Conservation (phyloP, 805 yeast genomes). For the Saccharomycopsis microspora region DNA sequence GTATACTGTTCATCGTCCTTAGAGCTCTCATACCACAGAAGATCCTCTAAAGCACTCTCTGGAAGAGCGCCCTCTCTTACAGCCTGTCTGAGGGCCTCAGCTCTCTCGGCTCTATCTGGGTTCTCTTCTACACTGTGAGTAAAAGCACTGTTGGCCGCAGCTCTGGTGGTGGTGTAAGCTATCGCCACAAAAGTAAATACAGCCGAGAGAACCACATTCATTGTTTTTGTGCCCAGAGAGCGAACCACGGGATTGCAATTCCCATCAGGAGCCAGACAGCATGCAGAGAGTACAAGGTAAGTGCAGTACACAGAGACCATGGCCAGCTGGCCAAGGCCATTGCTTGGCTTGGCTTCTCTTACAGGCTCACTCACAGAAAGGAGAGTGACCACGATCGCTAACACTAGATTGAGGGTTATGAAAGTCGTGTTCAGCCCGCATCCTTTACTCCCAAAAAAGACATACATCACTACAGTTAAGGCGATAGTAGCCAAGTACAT, state of each 20-base stretch:
- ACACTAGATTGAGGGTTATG: conserved; percentile 60
- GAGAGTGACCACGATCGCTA: conserved; percentile 52
- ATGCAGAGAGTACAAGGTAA: conserved; percentile 82
- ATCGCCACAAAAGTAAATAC: conserved; percentile 88
- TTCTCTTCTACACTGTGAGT: conserved; percentile 24
- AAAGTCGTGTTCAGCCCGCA: conserved; percentile 89
- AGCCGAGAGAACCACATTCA: conserved; percentile 82
- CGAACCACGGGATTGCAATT: conserved; percentile 88
- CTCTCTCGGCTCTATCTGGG: conserved; percentile 45
- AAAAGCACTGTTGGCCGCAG: conserved; percentile 75
- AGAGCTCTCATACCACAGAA: conserved; percentile 41
- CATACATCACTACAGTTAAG: conserved; percentile 70
- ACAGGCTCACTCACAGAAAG: conserved; percentile 72
- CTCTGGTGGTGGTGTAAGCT: conserved; percentile 94
- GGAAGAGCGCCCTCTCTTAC: conserved; percentile 96
- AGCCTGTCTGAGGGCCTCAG: conserved; percentile 85
- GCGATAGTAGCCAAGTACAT: conserved; percentile 72
- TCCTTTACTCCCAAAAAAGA: conserved; percentile 68
- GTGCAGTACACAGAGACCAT: conserved; percentile 94
- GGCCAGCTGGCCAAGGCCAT: conserved; percentile 93
- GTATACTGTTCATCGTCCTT: conserved; percentile 39
- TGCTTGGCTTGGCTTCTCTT: conserved; percentile 88
- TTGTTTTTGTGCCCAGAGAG: conserved; percentile 81
- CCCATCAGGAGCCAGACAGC: conserved; percentile 95
- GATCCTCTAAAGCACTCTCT: conserved; percentile 76